phyloP scores from a whole-genome alignment of 805 yeast species.

The Blastobotrys attinorum region DNA sequence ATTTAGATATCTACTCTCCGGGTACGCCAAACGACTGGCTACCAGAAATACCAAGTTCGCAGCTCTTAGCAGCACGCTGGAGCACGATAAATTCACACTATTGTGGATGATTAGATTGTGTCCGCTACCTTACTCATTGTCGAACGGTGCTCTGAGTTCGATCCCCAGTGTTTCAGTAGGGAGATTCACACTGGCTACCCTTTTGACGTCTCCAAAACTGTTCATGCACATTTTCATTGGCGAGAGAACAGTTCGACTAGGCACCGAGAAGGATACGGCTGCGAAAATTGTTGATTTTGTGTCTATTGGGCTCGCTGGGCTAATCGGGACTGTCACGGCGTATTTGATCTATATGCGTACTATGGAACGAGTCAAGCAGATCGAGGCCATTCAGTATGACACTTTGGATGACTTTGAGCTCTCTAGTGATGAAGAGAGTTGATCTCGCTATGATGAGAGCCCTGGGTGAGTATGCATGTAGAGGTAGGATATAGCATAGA shows the following conservation, averaged over 20 bases:
- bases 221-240: conserved; percentile 75
- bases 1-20: conserved; percentile 51
- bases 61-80: conserved; percentile 69
- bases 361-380: conserved; percentile 22
- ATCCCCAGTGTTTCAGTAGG: conserved; percentile 62
- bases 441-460: too few relatives aligned
- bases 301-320: conserved; percentile 50
- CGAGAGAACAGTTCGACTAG: conserved; percentile 59
- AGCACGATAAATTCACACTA: conserved; percentile 57
- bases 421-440: conserved; percentile 20
- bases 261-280: conserved; percentile 40
- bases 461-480: too few relatives aligned
- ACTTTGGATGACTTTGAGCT: conserved; percentile 25
- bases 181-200: conserved; percentile 63
- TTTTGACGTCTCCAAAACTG: conserved; percentile 74
- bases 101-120: conserved; percentile 71
- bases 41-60: conserved; percentile 55
- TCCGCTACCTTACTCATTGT: conserved; percentile 87
- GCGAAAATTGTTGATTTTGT: conserved; percentile 54
- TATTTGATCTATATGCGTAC: conserved; percentile 58
- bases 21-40: conserved; percentile 54
- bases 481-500: too few relatives aligned
- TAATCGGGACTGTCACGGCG: conserved; percentile 52
- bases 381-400: conserved; percentile 18
- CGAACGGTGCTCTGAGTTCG: conserved; percentile 88